These are phyloP conservation scores for Osmanthus fragrans DNA, from an alignment of 257 asterid species.

Conservation along the genomic window DNA sequence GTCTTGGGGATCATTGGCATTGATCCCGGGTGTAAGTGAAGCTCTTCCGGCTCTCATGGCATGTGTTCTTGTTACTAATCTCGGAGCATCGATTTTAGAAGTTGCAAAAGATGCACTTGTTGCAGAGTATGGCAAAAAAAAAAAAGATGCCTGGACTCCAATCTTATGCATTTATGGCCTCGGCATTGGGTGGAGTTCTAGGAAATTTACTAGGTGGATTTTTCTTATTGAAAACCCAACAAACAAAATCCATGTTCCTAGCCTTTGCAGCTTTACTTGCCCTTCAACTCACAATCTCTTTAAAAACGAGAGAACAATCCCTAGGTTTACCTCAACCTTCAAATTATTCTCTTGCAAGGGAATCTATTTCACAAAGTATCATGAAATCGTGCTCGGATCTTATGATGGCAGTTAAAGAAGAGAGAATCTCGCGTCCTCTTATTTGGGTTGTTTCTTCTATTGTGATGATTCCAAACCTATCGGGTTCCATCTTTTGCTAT, in stretches of 20 bases:
- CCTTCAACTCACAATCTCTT: conserved; percentile 56
- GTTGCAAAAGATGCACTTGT: conserved; percentile 86
- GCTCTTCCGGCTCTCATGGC: conserved; percentile 56
- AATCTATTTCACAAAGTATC: conserved; percentile 43
- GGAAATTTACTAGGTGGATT: conserved; percentile 83
- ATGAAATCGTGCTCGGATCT: conserved; percentile 60
- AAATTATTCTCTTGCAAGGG: conserved; percentile 21
- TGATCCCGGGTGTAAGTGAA: conserved; percentile 64
- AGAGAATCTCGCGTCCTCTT: conserved; percentile 57
- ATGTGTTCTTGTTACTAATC: conserved; percentile 65
- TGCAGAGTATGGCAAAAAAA: conserved; percentile 68
- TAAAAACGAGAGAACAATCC: conserved; percentile 59
- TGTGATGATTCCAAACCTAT: conserved; percentile 52
- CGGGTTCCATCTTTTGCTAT: conserved; percentile 87
- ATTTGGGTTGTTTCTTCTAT: conserved; percentile 67
- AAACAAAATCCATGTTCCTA: conserved; percentile 69
- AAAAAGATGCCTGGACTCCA: conserved; percentile 65
- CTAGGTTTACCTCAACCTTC: conserved; percentile 53
- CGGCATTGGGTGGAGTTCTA: conserved; percentile 73
- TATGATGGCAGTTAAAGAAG: conserved; percentile 48
- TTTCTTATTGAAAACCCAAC: conserved; percentile 54
- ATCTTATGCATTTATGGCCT: conserved; percentile 81
- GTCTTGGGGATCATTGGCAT: conserved; percentile 79
- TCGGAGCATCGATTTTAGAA: conserved; percentile 86
- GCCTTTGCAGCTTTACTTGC: conserved; percentile 59